These are phyloP conservation scores for Bipolaris gigantea DNA, from an alignment of 2,329 filamentous ascomycete species.

Conservation along the genomic window DNA sequence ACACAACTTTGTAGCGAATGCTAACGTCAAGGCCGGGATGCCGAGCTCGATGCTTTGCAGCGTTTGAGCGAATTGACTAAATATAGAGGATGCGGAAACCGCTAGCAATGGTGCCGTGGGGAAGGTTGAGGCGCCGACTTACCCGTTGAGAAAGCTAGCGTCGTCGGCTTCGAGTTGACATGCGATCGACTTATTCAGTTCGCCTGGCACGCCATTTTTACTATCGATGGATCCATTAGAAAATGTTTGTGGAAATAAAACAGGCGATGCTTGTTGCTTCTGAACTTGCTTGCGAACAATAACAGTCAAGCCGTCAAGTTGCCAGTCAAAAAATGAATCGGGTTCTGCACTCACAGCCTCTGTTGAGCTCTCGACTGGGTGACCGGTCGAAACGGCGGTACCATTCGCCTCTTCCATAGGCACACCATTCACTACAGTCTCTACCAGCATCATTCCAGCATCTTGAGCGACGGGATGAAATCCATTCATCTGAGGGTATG, in stretches of 20 bases:
- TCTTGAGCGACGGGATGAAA: slow-evolving; percentile 26
- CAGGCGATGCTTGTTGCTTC: slow-evolving; percentile 37
- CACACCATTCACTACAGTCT: slow-evolving; percentile 26
- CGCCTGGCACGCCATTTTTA: slow-evolving; percentile 51
- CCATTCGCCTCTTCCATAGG: slow-evolving; percentile 26
- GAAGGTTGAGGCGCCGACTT: slow-evolving; percentile 14
- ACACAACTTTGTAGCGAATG: background rate
- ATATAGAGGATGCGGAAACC: background rate
- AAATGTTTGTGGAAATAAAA: slow-evolving; percentile 50
- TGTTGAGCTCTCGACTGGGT: slow-evolving; percentile 31
- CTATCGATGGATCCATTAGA: slow-evolving; percentile 61
- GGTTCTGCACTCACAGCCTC: slow-evolving; percentile 41
- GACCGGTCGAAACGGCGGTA: slow-evolving; percentile 28
- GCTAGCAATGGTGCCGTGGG: background rate
- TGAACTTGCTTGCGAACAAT: slow-evolving; percentile 52
- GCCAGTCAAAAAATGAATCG: slow-evolving; percentile 57
- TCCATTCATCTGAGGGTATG: slow-evolving; percentile 36
- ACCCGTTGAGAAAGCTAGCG: slow-evolving; percentile 36
- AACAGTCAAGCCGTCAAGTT: slow-evolving; percentile 56
- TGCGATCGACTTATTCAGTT: slow-evolving; percentile 48
- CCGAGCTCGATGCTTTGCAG: background rate
- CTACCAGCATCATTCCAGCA: slow-evolving; percentile 8
- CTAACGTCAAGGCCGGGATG: background rate
- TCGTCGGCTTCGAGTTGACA: slow-evolving; percentile 44
- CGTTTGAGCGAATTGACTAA: background rate